These are phyloP conservation scores for Arxiozyma bovina DNA, from an alignment of 1,139 yeast species.

Conservation along the genomic window DNA sequence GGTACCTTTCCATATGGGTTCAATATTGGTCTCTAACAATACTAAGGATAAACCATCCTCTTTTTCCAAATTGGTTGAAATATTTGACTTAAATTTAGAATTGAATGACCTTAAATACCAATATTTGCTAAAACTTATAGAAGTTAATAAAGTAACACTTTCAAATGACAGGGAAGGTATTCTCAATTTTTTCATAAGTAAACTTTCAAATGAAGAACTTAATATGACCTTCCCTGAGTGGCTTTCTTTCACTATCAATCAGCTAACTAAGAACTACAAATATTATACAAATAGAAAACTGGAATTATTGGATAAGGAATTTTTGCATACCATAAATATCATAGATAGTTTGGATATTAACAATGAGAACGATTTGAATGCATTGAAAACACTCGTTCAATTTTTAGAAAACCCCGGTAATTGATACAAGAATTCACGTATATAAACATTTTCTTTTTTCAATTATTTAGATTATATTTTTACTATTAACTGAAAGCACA, in stretches of 20 bases:
- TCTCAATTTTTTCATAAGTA: constrained; percentile 52
- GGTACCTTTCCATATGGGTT: not conserved
- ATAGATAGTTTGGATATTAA: constrained; percentile 13
- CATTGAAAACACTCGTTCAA: not conserved
- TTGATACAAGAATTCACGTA: not conserved
- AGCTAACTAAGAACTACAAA: constrained; percentile 4
- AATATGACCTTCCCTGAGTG: constrained; percentile 64
- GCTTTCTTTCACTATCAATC: constrained; percentile 40
- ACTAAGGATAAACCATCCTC: not conserved
- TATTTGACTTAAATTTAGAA: not conserved
- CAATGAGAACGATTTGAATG: constrained; percentile 14
- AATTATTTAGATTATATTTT: too few relatives aligned
- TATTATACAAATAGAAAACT: constrained; percentile 36
- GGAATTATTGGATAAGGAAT: constrained; percentile 22
- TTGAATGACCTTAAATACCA: constrained; percentile 14
- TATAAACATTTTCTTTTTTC: not conserved
- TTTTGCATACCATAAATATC: constrained; percentile 8
- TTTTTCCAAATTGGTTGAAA: not conserved
- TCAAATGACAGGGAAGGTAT: constrained; percentile 57
- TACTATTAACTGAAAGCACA: not conserved
- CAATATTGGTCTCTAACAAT: not conserved
- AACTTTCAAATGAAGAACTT: constrained; percentile 62
- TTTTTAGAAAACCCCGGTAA: not conserved
- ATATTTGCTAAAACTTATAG: constrained; percentile 22
- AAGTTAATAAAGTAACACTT: constrained; percentile 27